Evolutionary conservation across 2,329 filamentous ascomycete species (phyloP), one percentile per base, ranked within the genome.

Genomic region (Fusarium sp.): DNA sequence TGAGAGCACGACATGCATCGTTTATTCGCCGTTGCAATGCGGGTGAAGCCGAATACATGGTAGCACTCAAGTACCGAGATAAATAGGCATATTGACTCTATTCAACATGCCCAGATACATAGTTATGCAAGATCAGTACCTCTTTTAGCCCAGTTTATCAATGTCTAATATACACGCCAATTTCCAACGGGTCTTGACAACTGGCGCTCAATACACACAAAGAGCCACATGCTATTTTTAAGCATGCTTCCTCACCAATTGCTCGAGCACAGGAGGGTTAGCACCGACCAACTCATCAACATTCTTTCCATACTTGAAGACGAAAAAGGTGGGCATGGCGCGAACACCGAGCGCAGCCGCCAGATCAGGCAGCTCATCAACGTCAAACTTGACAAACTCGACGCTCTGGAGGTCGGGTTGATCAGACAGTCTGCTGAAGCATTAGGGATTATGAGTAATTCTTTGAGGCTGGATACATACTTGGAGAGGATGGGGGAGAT

Each of bases 311-410:
- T 92, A 84, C 89, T 95, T 94, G 90, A 95, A 98, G 80, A 97
- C 83, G 66, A 93, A 80, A 86, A 98, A 98, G 31, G 95, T 97
- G 65, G 96, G 95, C 95, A 98, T 98, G 82, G 95, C 95, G 78
- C 94, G 91, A 83, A 98, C 90, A 74, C 90, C 91, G 73, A 97
- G 91, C 81, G 97, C 91, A 79, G 92, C 88, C 35, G 94, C 91
- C 59, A 98, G 89, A 1, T 94, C 91, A 76, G 92, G 87, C 45
- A 96, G 86, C 75, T 95, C 88, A 83, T 98, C 95, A 79, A 98
- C 95, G 83, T 98, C 95, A 81, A 98, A 87, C 90, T 98, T 97
- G 89, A 91, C 91, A 86, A 98, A 98, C 83, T 90, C 87, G 76
- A 93, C 82, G 75, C 89, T 83, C 85, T 89, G 90, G 68, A 91